Conservation (phyloP, 331 rosid genomes). For the Cydonia oblonga region DNA sequence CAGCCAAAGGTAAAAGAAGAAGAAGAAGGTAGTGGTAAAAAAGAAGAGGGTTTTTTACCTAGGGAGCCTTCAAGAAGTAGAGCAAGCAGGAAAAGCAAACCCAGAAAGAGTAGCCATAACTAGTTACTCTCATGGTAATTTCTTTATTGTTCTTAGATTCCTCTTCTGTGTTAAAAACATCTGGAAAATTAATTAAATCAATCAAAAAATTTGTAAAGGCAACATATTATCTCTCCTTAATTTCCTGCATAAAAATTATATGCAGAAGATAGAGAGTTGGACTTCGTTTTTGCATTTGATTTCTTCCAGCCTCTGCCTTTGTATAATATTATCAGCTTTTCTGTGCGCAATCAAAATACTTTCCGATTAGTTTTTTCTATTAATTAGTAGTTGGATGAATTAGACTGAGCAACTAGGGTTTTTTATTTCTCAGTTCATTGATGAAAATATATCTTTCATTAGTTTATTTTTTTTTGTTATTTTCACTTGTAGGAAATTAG, state of each 20-base stretch:
- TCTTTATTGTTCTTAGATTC: neutral
- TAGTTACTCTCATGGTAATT: neutral
- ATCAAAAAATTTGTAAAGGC: neutral
- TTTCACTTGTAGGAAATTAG: too few relatives aligned
- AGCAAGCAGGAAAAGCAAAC: constrained; percentile 59
- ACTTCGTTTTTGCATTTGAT: neutral
- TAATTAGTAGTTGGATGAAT: too few relatives aligned
- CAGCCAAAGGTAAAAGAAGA: constrained; percentile 3
- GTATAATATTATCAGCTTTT: too few relatives aligned
- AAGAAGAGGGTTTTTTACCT: constrained; percentile 13
- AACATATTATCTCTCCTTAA: too few relatives aligned
- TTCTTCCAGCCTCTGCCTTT: too few relatives aligned
- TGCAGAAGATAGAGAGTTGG: neutral
- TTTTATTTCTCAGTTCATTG: too few relatives aligned
- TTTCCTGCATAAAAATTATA: too few relatives aligned
- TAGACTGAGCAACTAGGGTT: too few relatives aligned
- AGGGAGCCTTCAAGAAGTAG: constrained; percentile 42
- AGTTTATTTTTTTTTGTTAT: neutral
- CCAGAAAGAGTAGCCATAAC: constrained; percentile 55
- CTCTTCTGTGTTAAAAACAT: neutral
- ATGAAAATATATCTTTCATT: too few relatives aligned
- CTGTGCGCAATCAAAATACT: too few relatives aligned
- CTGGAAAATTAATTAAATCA: neutral
- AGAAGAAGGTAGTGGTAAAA: neutral
- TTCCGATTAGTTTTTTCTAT: too few relatives aligned